Evolutionary conservation across 225 moss, liverwort and hornwort genomes (phyloP).

Genomic region (Marchantia paleacea): DNA sequence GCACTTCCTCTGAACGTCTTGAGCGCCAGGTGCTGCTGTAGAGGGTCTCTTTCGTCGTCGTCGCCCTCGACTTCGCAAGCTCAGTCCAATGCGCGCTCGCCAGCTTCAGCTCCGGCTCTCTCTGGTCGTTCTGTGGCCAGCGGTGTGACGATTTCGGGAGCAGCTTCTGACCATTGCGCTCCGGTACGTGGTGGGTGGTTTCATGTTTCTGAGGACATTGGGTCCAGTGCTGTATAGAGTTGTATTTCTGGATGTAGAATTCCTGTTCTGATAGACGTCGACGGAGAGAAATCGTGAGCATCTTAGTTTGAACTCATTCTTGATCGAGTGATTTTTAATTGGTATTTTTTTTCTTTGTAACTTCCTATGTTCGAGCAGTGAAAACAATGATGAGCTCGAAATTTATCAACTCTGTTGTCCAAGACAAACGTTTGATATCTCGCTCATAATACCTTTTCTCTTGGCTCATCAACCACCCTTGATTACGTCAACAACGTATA

Average conservation of each 20-base stretch:
- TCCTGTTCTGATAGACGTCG: too few species aligned
- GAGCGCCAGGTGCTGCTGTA: constrained; percentile 14
- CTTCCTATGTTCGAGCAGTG: too few species aligned
- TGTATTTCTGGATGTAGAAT: not conserved
- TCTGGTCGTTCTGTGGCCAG: not conserved
- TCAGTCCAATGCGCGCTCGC: constrained; percentile 12
- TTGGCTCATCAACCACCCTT: too few species aligned
- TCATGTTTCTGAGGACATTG: not conserved
- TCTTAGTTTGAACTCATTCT: too few species aligned
- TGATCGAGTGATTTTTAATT: too few species aligned
- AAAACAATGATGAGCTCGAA: too few species aligned
- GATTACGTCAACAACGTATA: too few species aligned
- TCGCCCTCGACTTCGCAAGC: not conserved
- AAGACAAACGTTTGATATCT: too few species aligned
- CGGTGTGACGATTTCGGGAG: not conserved
- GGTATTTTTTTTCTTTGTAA: too few species aligned
- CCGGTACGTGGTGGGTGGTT: constrained; percentile 2
- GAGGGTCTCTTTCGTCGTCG: constrained; percentile 4
- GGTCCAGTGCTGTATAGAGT: not conserved
- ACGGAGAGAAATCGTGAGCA: too few species aligned
- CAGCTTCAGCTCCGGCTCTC: constrained; percentile 8
- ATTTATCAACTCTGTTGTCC: too few species aligned
- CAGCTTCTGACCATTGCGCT: not conserved
- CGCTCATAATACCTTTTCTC: too few species aligned
- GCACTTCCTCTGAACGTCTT: constrained; percentile 16